A percentile compares a stretch with the other conserved stretches of the same genome.
phyloP scores from a whole-genome alignment of 192 early-diverging fungal genomes.

The Backusella circina region DNA sequence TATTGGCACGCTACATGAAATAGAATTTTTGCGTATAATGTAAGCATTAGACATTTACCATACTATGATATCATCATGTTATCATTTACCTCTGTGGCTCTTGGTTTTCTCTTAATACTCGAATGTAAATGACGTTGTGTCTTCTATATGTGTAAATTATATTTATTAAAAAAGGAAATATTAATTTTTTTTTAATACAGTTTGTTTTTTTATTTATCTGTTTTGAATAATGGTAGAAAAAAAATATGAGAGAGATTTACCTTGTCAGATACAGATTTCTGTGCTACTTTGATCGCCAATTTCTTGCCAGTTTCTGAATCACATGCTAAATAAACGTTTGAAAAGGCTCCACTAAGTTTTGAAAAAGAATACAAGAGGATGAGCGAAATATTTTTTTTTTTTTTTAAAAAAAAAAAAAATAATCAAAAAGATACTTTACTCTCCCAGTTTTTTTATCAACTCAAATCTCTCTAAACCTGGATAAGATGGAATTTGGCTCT shows the following conservation, averaged over 20 bases:
- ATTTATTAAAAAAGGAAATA: neutral
- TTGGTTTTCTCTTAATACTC: constrained; percentile 14
- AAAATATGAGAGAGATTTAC: constrained; percentile 42
- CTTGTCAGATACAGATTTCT: constrained; percentile 65
- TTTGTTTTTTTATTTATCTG: neutral
- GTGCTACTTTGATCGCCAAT: constrained; percentile 85
- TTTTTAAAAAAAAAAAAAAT: neutral
- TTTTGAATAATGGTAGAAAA: neutral
- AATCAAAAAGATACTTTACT: constrained; percentile 43
- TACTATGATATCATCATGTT: neutral
- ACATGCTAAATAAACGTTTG: constrained; percentile 74
- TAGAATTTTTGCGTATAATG: no score
- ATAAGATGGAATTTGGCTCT: constrained; percentile 25
- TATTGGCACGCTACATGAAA: constrained; percentile 59
- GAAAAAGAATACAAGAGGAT: neutral
- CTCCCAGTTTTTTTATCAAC: constrained; percentile 63
- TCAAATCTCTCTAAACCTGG: constrained; percentile 57
- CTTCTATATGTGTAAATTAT: neutral
- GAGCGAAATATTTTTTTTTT: neutral
- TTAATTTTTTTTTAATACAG: neutral
- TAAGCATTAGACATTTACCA: neutral
- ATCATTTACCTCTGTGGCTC: constrained; percentile 17
- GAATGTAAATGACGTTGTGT: constrained; percentile 9
- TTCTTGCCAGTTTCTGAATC: constrained; percentile 57
- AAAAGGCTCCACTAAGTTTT: constrained; percentile 75